Percentiles rank a stretch among this genome's conserved stretches.
phyloP scores from a whole-genome alignment of 2,329 filamentous ascomycete genomes.

The Ramularia endophylla region DNA sequence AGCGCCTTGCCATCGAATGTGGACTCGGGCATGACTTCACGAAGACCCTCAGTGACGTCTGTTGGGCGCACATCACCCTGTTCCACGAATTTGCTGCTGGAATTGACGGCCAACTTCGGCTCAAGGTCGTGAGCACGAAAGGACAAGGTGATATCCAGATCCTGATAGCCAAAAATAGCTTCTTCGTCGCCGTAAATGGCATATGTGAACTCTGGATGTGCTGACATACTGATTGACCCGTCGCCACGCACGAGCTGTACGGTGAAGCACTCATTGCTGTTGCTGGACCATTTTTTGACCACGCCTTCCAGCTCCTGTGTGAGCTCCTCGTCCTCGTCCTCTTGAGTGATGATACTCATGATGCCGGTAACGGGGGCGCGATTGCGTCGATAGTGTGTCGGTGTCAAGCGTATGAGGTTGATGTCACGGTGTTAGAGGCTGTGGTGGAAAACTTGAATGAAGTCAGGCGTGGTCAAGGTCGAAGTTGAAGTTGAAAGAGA shows the following conservation, averaged over 20 bases:
- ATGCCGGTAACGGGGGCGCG: background rate
- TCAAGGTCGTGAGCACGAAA: conserved; percentile 69
- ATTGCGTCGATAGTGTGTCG: too few species aligned
- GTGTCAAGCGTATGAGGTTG: too few species aligned
- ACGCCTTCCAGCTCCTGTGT: conserved; percentile 21
- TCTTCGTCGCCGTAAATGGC: conserved; percentile 91
- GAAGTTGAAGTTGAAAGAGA: too few species aligned
- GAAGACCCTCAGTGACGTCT: conserved; percentile 61
- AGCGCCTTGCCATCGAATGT: conserved; percentile 27
- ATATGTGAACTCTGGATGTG: conserved; percentile 85
- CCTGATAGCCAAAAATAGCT: conserved; percentile 82
- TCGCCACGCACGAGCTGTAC: conserved; percentile 54
- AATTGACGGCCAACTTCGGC: conserved; percentile 66
- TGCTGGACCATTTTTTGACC: conserved; percentile 44
- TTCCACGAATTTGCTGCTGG: conserved; percentile 63
- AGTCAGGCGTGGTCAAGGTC: background rate
- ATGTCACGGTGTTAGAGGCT: background rate
- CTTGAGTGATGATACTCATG: conserved; percentile 6
- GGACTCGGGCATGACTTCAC: conserved; percentile 63
- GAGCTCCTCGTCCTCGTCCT: conserved; percentile 22
- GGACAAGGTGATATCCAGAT: conserved; percentile 67
- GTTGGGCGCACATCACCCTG: conserved; percentile 63
- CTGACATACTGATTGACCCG: conserved; percentile 42
- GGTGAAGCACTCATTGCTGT: conserved; percentile 57
- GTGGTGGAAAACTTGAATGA: conserved; percentile 1